These are phyloP conservation scores for Fraxinus sp. DNA, from an alignment of 305 asterid species.

Conservation along the genomic window DNA sequence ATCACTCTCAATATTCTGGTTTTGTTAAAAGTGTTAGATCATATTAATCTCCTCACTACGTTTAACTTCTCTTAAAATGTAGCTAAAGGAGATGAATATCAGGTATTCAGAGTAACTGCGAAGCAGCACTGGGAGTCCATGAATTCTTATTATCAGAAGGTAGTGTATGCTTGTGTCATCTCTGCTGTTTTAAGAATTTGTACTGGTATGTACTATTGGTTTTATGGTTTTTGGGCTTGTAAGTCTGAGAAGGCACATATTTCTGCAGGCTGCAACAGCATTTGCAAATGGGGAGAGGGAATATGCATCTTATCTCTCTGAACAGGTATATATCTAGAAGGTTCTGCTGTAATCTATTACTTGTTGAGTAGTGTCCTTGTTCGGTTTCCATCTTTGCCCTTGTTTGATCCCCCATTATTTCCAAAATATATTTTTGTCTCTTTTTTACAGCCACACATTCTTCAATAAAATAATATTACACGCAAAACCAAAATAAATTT, in stretches of 20 bases:
- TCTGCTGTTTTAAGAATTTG: slow-evolving; percentile 7
- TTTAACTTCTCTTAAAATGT: slow-evolving; percentile 39
- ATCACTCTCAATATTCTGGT: not conserved
- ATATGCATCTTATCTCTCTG: slow-evolving; percentile 79
- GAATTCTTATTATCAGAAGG: slow-evolving; percentile 83
- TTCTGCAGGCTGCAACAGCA: slow-evolving; percentile 77
- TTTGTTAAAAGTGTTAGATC: slow-evolving; percentile 8
- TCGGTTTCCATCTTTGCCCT: not conserved
- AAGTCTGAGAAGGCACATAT: slow-evolving; percentile 30
- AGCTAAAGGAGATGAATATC: slow-evolving; percentile 82
- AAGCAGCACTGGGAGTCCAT: slow-evolving; percentile 77
- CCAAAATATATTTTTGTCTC: too few species aligned
- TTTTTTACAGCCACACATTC: too few species aligned
- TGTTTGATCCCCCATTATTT: too few species aligned
- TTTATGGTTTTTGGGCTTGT: slow-evolving; percentile 19
- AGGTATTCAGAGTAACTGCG: slow-evolving; percentile 61
- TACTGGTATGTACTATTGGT: not conserved
- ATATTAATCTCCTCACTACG: slow-evolving; percentile 25
- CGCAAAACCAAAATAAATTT: too few species aligned
- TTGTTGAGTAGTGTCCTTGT: not conserved
- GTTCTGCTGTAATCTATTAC: slow-evolving; percentile 16
- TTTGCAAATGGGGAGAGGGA: slow-evolving; percentile 64
- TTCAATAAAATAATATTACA: too few species aligned
- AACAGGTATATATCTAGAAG: slow-evolving; percentile 50
- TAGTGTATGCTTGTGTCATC: slow-evolving; percentile 24